Percentiles rank a stretch among this genome's conserved stretches.
phyloP scores from a whole-genome alignment of 176 grass and related monocot species.

The Canna indica region DNA sequence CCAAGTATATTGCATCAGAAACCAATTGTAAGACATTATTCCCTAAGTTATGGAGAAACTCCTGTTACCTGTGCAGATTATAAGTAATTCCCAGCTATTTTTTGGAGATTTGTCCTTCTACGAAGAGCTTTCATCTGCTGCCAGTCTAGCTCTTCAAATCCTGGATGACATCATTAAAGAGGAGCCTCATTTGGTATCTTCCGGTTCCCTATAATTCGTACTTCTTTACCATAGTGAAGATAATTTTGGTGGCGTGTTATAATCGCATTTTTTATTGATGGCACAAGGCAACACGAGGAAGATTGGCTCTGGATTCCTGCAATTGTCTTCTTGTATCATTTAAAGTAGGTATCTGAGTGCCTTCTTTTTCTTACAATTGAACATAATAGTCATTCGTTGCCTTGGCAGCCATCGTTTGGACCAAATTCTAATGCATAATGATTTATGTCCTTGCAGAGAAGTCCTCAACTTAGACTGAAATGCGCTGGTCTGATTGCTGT shows the following conservation, averaged over 20 bases:
- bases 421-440: not conserved
- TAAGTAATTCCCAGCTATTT: not conserved
- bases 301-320: conserved; percentile 12
- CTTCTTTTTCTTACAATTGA: not conserved
- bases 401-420: too few relatives aligned
- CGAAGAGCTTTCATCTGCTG: conserved; percentile 14
- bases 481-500: conserved; percentile 12
- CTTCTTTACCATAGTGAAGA: not conserved
- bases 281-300: conserved; percentile 7
- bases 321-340: conserved; percentile 15
- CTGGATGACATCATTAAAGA: conserved; percentile 12
- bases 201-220: not conserved
- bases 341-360: not conserved
- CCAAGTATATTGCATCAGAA: too few relatives aligned
- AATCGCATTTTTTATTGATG: not conserved
- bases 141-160: conserved; percentile 9
- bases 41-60: not conserved
- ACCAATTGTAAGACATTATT: too few relatives aligned
- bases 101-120: conserved; percentile 2
- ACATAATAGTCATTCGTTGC: not conserved
- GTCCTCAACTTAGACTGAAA: not conserved
- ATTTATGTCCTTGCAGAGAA: not conserved
- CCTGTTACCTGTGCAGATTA: not conserved
- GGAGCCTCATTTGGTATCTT: conserved; percentile 9
- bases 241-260: not conserved